A percentile compares a stretch with the other conserved stretches of the same genome.
These are phyloP conservation scores for Fusarium protoensiforme DNA, from an alignment of 2,329 filamentous ascomycete species.

Conservation along the genomic window DNA sequence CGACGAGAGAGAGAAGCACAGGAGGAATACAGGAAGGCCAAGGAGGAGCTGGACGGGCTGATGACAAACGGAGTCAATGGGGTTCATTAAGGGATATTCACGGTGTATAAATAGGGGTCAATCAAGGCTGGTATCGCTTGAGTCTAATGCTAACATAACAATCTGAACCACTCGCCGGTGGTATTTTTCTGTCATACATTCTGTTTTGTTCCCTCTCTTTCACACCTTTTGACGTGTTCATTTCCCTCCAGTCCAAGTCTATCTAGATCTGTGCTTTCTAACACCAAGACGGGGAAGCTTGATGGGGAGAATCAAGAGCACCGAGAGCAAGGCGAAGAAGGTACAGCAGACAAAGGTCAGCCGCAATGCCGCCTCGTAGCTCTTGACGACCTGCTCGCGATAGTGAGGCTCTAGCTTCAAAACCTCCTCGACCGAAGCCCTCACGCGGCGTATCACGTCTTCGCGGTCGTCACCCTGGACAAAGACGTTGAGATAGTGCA, in stretches of 20 bases:
- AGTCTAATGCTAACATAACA: conserved; percentile 31
- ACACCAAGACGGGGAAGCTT: conserved; percentile 64
- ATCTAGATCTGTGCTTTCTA: conserved; percentile 45
- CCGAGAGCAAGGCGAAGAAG: conserved; percentile 59
- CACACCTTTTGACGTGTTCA: neutral
- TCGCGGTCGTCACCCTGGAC: conserved; percentile 70
- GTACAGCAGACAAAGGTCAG: conserved; percentile 58
- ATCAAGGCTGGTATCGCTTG: conserved; percentile 24
- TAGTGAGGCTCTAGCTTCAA: conserved; percentile 56
- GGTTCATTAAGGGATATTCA: conserved; percentile 48
- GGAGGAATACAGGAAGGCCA: conserved; percentile 80
- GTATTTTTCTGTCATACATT: conserved; percentile 2
- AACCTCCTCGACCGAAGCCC: conserved; percentile 66
- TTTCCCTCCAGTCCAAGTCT: neutral
- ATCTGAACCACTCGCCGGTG: conserved; percentile 16
- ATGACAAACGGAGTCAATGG: conserved; percentile 49
- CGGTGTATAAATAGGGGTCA: conserved; percentile 38
- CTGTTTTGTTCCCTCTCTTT: conserved; percentile 10
- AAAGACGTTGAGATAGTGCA: conserved; percentile 65
- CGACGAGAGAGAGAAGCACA: conserved; percentile 90
- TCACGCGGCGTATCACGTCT: conserved; percentile 62
- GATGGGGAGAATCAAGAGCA: conserved; percentile 61
- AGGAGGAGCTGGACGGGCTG: conserved; percentile 80
- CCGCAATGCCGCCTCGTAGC: conserved; percentile 64
- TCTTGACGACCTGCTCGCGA: conserved; percentile 64